Base-by-base conservation (phyloP, 2,329 filamentous ascomycete species). In the Fonsecaea multimorphosa region DNA sequence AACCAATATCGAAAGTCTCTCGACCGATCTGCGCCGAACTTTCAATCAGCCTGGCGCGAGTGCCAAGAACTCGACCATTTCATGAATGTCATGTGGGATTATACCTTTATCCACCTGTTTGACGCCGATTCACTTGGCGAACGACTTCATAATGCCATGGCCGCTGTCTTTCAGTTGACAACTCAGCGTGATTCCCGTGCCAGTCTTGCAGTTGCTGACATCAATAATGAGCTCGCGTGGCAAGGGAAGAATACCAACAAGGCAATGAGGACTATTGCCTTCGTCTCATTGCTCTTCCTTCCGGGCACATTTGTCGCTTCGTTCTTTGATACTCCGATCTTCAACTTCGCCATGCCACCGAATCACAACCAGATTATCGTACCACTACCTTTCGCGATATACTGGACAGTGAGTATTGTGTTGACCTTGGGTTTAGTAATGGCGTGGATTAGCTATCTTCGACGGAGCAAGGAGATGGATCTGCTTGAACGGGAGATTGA, bases 281-380 rank as follows among this genome's bases (percentile, higher is more conserved):
- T 71, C 11, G 67, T 66, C 1, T 58, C 51, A 0, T 58, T 71
- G 27, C 27, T 71, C 11, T 71, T 71, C 38, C 55, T 71, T 8
- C 69, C 69, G 1, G 63, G 63, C 3, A 71, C 69, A 0, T 70
- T 71, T 58, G 64, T 71, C 24, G 67, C 69, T 22, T 66, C 63
- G 3, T 65, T 71, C 46, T 69, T 70, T 46, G 65, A 68, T 19
- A 68, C 69, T n/a, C 67, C 69, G 6, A 71, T 71, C 12, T 71
- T 71, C 61, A 61, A 71, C 38, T 71, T 64, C 36, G 44, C 40
- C 1, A 27, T 60, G 9, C 53, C 63, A 2, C 3, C 36, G 7
- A 6, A 40, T 3, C 44, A 58, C 4, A 24, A 60, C 7, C 24
- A 53, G 32, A 44, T 61, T 24, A 58, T 71, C 44, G 67, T 71